phyloP scores from a whole-genome alignment of 345 rosid species.

The Gossypium stocksii region DNA sequence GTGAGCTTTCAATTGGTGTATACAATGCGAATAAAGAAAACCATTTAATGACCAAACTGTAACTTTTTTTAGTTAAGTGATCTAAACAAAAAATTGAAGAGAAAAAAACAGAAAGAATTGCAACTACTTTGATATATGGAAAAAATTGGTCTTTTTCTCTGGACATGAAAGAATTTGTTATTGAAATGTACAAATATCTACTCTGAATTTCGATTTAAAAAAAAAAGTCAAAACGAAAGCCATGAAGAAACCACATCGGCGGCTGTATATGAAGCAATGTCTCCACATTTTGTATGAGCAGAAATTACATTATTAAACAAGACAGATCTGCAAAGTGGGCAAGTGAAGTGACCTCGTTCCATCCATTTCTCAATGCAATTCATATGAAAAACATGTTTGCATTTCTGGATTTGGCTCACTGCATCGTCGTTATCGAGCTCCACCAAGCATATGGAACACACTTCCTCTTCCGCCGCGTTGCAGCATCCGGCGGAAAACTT shows the following conservation, averaged over 20 bases:
- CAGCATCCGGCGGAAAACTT: background rate
- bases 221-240: background rate
- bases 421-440: constrained; percentile 46
- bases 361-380: constrained; percentile 63
- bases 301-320: constrained; percentile 17
- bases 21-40: too few relatives aligned
- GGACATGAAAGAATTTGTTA: too few relatives aligned
- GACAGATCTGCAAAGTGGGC: constrained; percentile 72
- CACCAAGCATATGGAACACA: constrained; percentile 62
- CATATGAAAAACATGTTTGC: constrained; percentile 64
- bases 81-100: too few relatives aligned
- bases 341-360: constrained; percentile 50
- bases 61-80: too few relatives aligned
- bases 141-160: too few relatives aligned
- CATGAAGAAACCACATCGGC: background rate
- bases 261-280: background rate
- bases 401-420: constrained; percentile 47
- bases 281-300: constrained; percentile 2
- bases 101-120: too few relatives aligned
- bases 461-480: constrained; percentile 17
- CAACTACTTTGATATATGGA: too few relatives aligned
- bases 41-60: too few relatives aligned
- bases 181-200: background rate
- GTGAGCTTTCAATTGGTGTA: too few relatives aligned
- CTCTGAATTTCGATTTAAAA: background rate